Evolutionary conservation across 148 eudicot species (phyloP).

Genomic region (Dianthus caryophyllus): DNA sequence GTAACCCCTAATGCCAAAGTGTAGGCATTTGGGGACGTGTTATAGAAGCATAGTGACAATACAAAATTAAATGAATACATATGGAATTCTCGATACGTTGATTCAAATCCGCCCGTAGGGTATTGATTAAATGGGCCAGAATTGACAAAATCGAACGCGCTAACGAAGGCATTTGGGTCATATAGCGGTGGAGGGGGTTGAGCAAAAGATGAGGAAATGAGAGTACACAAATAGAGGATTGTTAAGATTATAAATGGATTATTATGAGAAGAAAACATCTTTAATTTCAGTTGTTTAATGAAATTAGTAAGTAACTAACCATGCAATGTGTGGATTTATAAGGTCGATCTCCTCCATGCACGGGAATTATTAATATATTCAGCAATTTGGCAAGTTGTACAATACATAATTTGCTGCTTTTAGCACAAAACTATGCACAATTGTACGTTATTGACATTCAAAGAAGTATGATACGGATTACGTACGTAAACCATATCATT

Average conservation of each 20-base stretch:
- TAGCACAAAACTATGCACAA: background rate
- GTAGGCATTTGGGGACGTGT: slow-evolving; percentile 36
- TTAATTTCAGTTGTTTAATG: background rate
- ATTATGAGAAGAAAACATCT: background rate
- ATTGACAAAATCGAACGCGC: slow-evolving; percentile 8
- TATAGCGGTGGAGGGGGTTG: background rate
- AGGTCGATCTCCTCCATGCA: background rate
- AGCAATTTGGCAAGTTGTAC: slow-evolving; percentile 6
- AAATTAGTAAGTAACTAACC: background rate
- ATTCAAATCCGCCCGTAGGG: background rate
- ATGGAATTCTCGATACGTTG: background rate
- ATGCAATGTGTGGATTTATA: slow-evolving; percentile 3
- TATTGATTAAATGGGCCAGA: background rate
- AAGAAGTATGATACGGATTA: background rate
- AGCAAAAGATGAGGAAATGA: background rate
- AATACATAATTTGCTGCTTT: background rate
- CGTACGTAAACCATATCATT: background rate
- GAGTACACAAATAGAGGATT: background rate
- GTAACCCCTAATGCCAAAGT: slow-evolving; percentile 25
- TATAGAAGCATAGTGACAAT: slow-evolving; percentile 29
- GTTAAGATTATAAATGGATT: background rate
- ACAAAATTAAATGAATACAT: background rate
- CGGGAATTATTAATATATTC: background rate
- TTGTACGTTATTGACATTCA: slow-evolving; percentile 1
- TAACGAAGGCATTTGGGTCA: background rate